Evolutionary conservation across 805 yeast species (phyloP), one percentile per base, ranked within the genome.

Genomic region (Cyberlindnera meyerae): DNA sequence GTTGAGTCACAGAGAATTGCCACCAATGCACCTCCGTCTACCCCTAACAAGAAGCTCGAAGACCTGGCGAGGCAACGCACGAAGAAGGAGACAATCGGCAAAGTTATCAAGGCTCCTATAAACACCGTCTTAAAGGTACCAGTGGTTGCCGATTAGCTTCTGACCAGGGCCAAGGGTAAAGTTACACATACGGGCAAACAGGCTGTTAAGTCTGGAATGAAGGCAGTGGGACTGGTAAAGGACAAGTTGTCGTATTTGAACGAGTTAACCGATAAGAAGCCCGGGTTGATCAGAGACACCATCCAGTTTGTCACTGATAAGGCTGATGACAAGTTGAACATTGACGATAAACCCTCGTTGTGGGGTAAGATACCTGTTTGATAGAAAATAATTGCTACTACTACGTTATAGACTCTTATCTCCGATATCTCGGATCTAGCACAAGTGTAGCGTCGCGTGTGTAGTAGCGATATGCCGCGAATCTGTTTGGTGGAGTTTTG

Each of bases 11-110:
- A 46, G 35, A 34, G 43, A 34, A 37, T 44, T 36, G 34, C 52
- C 13, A 21, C 29, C 27, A 39, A 52, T 31, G 37, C 54, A 9
- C 57, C 52, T 11, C 57, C 57, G 6, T 33, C 40, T 8, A 31
- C 37, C 18, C 54, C 56, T 6, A 25, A 33, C 5, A 39, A 31
- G 27, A 27, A 12, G 8, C 13, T 30, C 3, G 34, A 31, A 18
- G 27, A 34, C 11, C 28, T 18, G 5, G 43, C 29, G 13, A 29
- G 21, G 5, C 28, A 32, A 13, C 13, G 21, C 16, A 29, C 34
- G 0, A 42, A 44, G 35, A 39, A 44, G 16, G 33, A 40, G 25
- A 11, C 24, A 6, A 12, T 28, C 22, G 21, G 33, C 22, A 17
- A 27, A 13, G 28, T 29, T 4, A 29, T 28, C 5, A 37, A 16